Percentiles rank a stretch among this genome's conserved stretches.
Evolutionary conservation across 2,329 filamentous ascomycete genomes (phyloP).

Genomic region (Fusarium annulatum): DNA sequence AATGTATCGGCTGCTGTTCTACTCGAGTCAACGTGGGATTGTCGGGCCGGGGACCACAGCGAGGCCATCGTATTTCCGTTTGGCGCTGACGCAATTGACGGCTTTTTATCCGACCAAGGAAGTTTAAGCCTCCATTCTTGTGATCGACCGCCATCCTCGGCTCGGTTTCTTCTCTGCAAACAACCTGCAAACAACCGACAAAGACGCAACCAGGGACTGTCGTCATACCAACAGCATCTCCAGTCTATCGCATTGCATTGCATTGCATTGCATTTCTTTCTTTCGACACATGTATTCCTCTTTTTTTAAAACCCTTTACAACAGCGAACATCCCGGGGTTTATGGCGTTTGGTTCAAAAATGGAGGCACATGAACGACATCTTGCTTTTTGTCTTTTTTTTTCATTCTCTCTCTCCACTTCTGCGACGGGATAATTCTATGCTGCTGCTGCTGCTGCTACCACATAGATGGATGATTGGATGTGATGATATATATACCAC

Average conservation of each 20-base stretch:
- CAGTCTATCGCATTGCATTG: not conserved
- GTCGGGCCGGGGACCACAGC: slow-evolving; percentile 7
- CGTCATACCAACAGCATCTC: slow-evolving; percentile 14
- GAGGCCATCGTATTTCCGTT: slow-evolving; percentile 11
- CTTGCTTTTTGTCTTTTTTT: not conserved
- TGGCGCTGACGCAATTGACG: not conserved
- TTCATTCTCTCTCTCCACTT: slow-evolving; percentile 14
- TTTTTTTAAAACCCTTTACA: not conserved
- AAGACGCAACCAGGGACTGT: slow-evolving; percentile 4
- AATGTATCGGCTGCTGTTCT: not conserved
- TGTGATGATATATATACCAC: slow-evolving; percentile 30
- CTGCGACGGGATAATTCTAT: slow-evolving; percentile 11
- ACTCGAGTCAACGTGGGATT: not conserved
- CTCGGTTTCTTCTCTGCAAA: slow-evolving; percentile 22
- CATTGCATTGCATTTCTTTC: not conserved
- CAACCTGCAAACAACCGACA: slow-evolving; percentile 17
- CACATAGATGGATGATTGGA: slow-evolving; percentile 18
- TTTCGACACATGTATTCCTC: not conserved
- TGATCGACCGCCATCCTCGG: slow-evolving; percentile 2
- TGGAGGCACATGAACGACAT: slow-evolving; percentile 12
- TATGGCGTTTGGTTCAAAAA: slow-evolving; percentile 22
- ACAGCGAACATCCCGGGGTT: slow-evolving; percentile 29
- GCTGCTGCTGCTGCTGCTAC: slow-evolving; percentile 8
- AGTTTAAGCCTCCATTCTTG: not conserved
- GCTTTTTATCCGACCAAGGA: slow-evolving; percentile 3